Conservation (phyloP, 164 flowering plant species). For the Santalum album region DNA sequence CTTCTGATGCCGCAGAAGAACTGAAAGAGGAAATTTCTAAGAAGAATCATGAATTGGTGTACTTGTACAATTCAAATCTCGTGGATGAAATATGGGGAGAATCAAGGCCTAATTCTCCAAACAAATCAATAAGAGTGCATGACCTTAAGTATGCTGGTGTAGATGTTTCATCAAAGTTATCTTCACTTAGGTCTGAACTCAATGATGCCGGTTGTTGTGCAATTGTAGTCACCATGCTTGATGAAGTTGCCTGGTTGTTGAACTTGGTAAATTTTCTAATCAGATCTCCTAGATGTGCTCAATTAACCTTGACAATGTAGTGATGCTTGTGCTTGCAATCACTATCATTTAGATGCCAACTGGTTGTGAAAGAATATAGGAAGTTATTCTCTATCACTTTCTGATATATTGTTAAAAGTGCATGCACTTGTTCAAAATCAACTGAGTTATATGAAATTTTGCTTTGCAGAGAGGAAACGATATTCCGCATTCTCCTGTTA, state of each 20-base stretch:
- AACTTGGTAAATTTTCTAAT: conserved; percentile 61
- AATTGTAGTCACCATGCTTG: conserved; percentile 82
- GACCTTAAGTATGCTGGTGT: conserved; percentile 82
- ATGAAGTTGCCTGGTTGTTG: conserved; percentile 95
- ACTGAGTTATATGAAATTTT: conserved; percentile 1
- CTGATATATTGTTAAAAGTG: background rate
- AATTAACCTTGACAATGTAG: background rate
- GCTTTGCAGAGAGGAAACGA: conserved; percentile 83
- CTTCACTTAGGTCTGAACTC: conserved; percentile 63
- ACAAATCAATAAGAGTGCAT: conserved; percentile 62
- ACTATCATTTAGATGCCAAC: background rate
- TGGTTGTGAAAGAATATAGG: background rate
- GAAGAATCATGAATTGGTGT: conserved; percentile 70
- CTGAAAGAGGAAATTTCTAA: conserved; percentile 55
- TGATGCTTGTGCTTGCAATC: background rate
- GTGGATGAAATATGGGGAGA: conserved; percentile 93
- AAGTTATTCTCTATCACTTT: background rate
- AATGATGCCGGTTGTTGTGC: conserved; percentile 56
- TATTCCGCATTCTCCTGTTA: conserved; percentile 86
- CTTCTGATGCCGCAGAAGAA: conserved; percentile 89
- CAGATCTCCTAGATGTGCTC: background rate
- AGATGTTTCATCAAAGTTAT: conserved; percentile 61
- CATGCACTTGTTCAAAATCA: background rate
- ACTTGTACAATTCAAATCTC: conserved; percentile 54
- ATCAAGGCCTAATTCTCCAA: conserved; percentile 69